Percentiles rank a stretch among this genome's conserved stretches.
Evolutionary conservation across 768 basidiomycete genomes (phyloP).

Genomic region (Dioszegia aurantiaca): DNA sequence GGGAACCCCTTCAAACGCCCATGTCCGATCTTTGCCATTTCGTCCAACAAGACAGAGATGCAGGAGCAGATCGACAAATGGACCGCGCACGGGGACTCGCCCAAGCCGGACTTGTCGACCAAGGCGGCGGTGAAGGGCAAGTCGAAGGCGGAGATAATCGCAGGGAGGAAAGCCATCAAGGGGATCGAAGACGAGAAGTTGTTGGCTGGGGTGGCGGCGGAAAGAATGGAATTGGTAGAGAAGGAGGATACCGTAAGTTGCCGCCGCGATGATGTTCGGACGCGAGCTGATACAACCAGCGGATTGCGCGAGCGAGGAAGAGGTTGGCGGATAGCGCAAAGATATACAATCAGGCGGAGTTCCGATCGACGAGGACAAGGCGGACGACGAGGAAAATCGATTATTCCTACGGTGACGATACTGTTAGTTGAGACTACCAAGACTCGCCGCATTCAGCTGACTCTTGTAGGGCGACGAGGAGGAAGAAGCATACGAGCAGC

Average conservation of each 20-base stretch:
- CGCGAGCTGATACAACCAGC: slow-evolving; percentile 21
- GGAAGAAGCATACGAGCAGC: slow-evolving; percentile 8
- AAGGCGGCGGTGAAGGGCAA: slow-evolving; percentile 9
- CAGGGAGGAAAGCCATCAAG: slow-evolving; percentile 24
- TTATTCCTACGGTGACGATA: slow-evolving; percentile 30
- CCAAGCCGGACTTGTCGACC: background rate
- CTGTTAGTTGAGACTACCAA: background rate
- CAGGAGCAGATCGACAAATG: slow-evolving; percentile 17
- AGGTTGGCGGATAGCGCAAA: slow-evolving; percentile 25
- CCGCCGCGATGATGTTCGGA: background rate
- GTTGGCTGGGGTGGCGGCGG: slow-evolving; percentile 25
- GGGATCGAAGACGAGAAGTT: slow-evolving; percentile 35
- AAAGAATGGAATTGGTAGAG: slow-evolving; percentile 30
- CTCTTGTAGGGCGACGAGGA: background rate
- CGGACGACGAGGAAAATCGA: slow-evolving; percentile 32
- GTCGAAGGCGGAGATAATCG: slow-evolving; percentile 14
- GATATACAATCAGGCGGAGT: slow-evolving; percentile 31
- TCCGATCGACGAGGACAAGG: slow-evolving; percentile 37
- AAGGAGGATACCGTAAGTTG: slow-evolving; percentile 42
- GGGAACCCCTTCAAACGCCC: slow-evolving; percentile 49
- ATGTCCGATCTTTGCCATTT: slow-evolving; percentile 33
- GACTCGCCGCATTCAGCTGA: background rate
- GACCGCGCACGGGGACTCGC: slow-evolving; percentile 13
- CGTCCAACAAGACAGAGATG: slow-evolving; percentile 24
- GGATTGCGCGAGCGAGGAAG: slow-evolving; percentile 31